A percentile compares a stretch with the other conserved stretches of the same genome.
Evolutionary conservation across 2,329 filamentous ascomycete genomes (phyloP).

Genomic region (Teratosphaeria zuluensis): DNA sequence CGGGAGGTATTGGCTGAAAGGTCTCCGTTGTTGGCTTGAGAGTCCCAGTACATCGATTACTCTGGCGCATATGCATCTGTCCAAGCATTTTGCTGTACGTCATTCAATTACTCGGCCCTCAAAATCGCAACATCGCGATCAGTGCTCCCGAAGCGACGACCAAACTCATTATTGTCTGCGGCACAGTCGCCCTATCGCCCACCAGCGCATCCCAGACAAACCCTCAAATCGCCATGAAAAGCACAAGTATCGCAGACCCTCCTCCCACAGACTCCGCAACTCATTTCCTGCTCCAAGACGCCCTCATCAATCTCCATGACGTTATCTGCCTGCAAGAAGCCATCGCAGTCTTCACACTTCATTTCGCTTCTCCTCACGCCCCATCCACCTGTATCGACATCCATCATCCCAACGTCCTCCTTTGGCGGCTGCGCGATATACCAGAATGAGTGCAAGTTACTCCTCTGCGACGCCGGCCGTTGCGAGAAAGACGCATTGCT

Average conservation of each 20-base stretch:
- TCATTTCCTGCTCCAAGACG: conserved; percentile 21
- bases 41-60: not conserved
- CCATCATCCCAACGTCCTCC: not conserved
- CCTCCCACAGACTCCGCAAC: conserved; percentile 30
- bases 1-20: too few species aligned
- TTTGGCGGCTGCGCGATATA: conserved; percentile 21
- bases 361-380: conserved; percentile 3
- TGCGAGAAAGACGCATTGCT: conserved; percentile 4
- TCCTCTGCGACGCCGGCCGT: conserved; percentile 26
- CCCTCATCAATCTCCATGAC: conserved; percentile 28
- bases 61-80: not conserved
- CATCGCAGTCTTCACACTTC: conserved; percentile 38
- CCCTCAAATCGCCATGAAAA: conserved; percentile 26
- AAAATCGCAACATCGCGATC: too few species aligned
- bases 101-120: not conserved
- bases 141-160: too few species aligned
- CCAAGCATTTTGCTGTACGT: not conserved
- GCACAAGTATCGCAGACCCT: conserved; percentile 35
- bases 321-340: conserved; percentile 20
- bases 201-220: conserved; percentile 33
- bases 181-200: not conserved
- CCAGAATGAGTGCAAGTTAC: conserved; percentile 41
- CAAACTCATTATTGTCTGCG: too few species aligned
- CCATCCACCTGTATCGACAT: not conserved
- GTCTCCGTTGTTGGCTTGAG: not conserved